Percentiles rank a stretch among this genome's conserved stretches.
Evolutionary conservation across 192 early-diverging fungal species (phyloP).

Genomic region (Umbelopsis sp.): DNA sequence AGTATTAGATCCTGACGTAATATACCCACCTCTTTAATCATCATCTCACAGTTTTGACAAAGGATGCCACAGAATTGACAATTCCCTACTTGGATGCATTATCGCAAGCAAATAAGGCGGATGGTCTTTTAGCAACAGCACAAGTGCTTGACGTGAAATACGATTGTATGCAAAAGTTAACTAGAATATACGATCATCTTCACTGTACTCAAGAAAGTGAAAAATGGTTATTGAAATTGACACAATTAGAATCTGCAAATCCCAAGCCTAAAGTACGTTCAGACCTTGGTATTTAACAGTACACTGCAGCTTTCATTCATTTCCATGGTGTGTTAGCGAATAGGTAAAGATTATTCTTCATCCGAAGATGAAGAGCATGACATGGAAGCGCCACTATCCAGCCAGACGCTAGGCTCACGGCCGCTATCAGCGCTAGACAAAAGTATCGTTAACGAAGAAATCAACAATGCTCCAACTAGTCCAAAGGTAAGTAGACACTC

Average conservation of each 20-base stretch:
- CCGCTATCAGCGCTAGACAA: background rate
- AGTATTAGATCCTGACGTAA: background rate
- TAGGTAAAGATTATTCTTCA: background rate
- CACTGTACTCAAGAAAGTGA: background rate
- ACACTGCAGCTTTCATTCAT: background rate
- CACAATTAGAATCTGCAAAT: background rate
- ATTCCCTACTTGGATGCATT: background rate
- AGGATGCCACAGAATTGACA: background rate
- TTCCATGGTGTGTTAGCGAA: background rate
- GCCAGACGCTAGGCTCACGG: background rate
- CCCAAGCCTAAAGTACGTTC: background rate
- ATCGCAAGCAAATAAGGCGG: background rate
- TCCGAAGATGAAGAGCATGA: background rate
- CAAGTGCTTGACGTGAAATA: background rate
- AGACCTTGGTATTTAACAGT: background rate
- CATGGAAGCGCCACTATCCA: background rate
- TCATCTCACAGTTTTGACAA: background rate
- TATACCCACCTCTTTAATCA: background rate
- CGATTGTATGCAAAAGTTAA: background rate
- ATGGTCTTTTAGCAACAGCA: background rate
- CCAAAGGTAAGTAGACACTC: background rate
- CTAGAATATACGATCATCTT: background rate
- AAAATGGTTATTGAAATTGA: background rate
- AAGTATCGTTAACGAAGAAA: no score
- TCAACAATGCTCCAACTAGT: no score